These are phyloP conservation scores for Lepiota brunneoincarnata DNA, from an alignment of 768 basidiomycete species.

Conservation along the genomic window DNA sequence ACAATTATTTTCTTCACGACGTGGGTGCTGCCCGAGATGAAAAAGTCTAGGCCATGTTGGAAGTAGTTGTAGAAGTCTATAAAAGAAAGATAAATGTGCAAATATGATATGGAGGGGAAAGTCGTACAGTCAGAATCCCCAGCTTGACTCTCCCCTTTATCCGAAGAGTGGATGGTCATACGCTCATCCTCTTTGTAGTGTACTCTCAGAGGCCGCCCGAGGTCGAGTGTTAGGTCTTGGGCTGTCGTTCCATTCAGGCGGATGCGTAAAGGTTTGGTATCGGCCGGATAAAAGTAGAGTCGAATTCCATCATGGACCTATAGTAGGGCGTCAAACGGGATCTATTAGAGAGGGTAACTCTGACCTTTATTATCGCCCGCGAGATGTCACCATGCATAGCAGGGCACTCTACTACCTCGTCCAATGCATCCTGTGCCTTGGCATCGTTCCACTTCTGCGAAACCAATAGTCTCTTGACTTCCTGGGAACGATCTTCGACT, in stretches of 20 bases:
- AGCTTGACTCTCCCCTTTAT: slow-evolving; percentile 32
- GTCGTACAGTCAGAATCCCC: slow-evolving; percentile 52
- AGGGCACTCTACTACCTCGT: slow-evolving; percentile 64
- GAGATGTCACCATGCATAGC: slow-evolving; percentile 72
- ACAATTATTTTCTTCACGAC: slow-evolving; percentile 80
- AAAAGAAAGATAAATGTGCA: slow-evolving; percentile 4
- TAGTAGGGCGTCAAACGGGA: background rate
- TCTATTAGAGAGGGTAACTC: slow-evolving; percentile 7
- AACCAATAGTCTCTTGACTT: slow-evolving; percentile 74
- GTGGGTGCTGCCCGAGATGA: slow-evolving; percentile 71
- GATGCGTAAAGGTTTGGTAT: slow-evolving; percentile 50
- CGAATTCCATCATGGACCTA: slow-evolving; percentile 75
- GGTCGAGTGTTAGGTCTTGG: slow-evolving; percentile 75
- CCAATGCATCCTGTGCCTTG: slow-evolving; percentile 63
- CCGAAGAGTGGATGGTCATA: slow-evolving; percentile 77
- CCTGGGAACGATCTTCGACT: slow-evolving; percentile 64
- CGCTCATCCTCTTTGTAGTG: slow-evolving; percentile 89
- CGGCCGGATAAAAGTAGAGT: slow-evolving; percentile 61
- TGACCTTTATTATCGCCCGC: slow-evolving; percentile 66
- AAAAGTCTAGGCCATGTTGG: slow-evolving; percentile 85
- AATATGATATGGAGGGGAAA: background rate
- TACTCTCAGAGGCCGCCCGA: slow-evolving; percentile 74
- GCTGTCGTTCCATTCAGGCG: slow-evolving; percentile 74
- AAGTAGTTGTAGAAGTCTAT: slow-evolving; percentile 93
- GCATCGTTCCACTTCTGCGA: slow-evolving; percentile 63